Percentiles rank a stretch among this genome's conserved stretches.
phyloP scores from a whole-genome alignment of 1,284 basidiomycete species.

The Malassezia nana region DNA sequence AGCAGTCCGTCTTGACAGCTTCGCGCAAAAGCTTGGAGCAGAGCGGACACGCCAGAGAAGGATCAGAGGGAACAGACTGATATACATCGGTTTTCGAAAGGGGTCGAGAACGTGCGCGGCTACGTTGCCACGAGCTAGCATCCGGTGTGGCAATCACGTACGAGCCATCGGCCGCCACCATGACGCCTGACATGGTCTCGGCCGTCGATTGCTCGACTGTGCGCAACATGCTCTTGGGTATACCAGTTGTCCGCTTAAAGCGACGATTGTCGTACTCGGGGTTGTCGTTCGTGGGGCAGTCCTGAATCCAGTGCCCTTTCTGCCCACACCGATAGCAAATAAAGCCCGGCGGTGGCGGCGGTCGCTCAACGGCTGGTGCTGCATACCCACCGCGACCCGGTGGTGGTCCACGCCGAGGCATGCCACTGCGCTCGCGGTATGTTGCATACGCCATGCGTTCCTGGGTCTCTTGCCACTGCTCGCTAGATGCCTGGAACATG shows the following conservation, averaged over 20 bases:
- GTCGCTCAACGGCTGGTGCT: constrained; percentile 12
- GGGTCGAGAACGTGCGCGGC: constrained; percentile 31
- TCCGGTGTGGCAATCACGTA: constrained; percentile 46
- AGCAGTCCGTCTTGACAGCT: constrained; percentile 43
- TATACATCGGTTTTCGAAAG: constrained; percentile 43
- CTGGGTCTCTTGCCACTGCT: constrained; percentile 91
- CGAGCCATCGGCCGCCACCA: constrained; percentile 46
- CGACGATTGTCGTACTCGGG: constrained; percentile 84
- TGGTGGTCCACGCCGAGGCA: constrained; percentile 33
- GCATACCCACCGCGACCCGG: constrained; percentile 43
- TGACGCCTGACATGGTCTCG: constrained; percentile 36
- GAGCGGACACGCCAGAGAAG: constrained; percentile 39
- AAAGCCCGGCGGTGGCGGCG: constrained; percentile 59
- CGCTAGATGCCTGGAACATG: constrained; percentile 82
- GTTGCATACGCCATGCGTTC: constrained; percentile 77
- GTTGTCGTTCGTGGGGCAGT: constrained; percentile 94
- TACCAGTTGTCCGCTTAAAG: constrained; percentile 95
- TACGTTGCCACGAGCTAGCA: constrained; percentile 36
- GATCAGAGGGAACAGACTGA: constrained; percentile 37
- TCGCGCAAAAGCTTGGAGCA: constrained; percentile 41
- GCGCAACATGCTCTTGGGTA: constrained; percentile 91
- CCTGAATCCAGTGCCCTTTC: constrained; percentile 95
- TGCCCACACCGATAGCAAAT: constrained; percentile 98
- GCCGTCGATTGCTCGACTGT: constrained; percentile 63
- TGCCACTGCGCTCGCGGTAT: constrained; percentile 36